phyloP scores from a whole-genome alignment of 139 green algal species.

The Edaphochlamys debaryana region DNA sequence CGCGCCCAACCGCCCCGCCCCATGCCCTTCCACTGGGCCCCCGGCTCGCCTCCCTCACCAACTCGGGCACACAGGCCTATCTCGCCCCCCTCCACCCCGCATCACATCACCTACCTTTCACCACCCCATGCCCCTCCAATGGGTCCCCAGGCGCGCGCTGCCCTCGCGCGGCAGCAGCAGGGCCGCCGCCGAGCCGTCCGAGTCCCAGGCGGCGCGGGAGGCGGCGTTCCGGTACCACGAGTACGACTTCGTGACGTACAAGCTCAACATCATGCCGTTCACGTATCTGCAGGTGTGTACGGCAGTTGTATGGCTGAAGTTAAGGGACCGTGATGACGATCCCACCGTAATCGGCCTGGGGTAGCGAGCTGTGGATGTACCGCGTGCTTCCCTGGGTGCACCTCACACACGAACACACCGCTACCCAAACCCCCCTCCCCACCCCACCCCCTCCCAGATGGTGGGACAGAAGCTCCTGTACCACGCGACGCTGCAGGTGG shows the following conservation, averaged over 20 bases:
- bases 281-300: conserved; percentile 20
- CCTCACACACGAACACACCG: background rate
- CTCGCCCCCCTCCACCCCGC: too few relatives aligned
- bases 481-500: conserved; percentile 16
- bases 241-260: conserved; percentile 8
- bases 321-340: too few relatives aligned
- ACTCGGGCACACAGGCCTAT: too few relatives aligned
- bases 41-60: too few relatives aligned
- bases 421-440: too few relatives aligned
- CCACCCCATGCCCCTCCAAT: too few relatives aligned
- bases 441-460: background rate
- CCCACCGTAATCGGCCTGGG: too few relatives aligned
- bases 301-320: background rate
- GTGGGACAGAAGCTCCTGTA: conserved; percentile 45
- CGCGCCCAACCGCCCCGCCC: too few relatives aligned
- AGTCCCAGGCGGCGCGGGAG: background rate
- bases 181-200: background rate
- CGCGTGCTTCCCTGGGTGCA: background rate
- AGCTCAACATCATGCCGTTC: background rate
- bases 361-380: background rate
- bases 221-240: background rate
- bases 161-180: background rate
- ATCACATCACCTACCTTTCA: too few relatives aligned
- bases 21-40: too few relatives aligned
- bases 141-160: too few relatives aligned